Percentiles rank a stretch among this genome's conserved stretches.
These are phyloP conservation scores for Metschnikowia lachancei DNA, from an alignment of 805 yeast species.

Conservation along the genomic window DNA sequence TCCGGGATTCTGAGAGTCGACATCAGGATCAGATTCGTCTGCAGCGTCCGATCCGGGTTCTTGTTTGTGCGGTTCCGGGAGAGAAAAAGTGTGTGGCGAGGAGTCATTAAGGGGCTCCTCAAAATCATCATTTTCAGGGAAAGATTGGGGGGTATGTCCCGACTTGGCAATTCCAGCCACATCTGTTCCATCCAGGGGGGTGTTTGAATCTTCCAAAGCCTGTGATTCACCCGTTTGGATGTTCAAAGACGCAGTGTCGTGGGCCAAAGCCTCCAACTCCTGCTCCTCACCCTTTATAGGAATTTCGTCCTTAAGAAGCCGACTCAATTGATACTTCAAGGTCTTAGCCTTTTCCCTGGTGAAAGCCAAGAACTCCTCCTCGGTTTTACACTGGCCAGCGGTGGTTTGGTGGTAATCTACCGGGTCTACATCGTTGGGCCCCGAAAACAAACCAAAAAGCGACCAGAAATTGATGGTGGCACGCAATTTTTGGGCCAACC, in stretches of 20 bases:
- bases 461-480: constrained; percentile 56
- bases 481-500: constrained; percentile 50
- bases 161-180: too few species aligned
- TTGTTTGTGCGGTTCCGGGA: background rate
- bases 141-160: too few species aligned
- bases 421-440: constrained; percentile 20
- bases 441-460: constrained; percentile 39
- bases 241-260: background rate
- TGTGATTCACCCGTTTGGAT: background rate
- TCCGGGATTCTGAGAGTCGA: background rate
- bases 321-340: constrained; percentile 40
- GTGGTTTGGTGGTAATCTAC: constrained; percentile 46
- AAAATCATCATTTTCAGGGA: too few species aligned
- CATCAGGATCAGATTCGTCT: background rate
- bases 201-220: too few species aligned
- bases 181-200: too few species aligned
- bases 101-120: too few species aligned
- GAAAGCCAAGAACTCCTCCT: constrained; percentile 51
- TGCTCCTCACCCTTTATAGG: constrained; percentile 26
- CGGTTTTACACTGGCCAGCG: constrained; percentile 62
- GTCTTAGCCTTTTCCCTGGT: constrained; percentile 51
- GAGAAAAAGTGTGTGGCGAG: background rate
- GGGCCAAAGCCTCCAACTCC: constrained; percentile 23
- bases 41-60: background rate
- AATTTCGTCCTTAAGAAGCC: constrained; percentile 39